Evolutionary conservation across 2,329 filamentous ascomycete genomes (phyloP).

Genomic region (Anthostomella pinea): DNA sequence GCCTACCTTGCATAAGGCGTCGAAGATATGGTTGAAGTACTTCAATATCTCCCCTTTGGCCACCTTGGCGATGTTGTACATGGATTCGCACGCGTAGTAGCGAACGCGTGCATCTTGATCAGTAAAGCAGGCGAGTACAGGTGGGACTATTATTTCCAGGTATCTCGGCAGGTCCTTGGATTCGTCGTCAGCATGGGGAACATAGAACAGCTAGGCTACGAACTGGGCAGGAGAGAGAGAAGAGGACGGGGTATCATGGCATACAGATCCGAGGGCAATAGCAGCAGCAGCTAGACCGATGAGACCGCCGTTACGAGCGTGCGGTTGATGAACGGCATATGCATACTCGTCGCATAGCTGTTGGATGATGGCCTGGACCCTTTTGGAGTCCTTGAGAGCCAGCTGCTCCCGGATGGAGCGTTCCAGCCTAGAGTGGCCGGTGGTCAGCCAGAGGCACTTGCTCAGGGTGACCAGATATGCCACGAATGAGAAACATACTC

Average conservation of each 20-base stretch:
- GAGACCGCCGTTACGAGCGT: slow-evolving; percentile 92
- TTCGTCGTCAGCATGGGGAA: slow-evolving; percentile 14
- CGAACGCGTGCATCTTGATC: slow-evolving; percentile 96
- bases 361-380: slow-evolving; percentile 83
- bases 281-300: slow-evolving; percentile 94
- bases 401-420: slow-evolving; percentile 83
- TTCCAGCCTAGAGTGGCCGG: slow-evolving; percentile 64
- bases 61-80: slow-evolving; percentile 99
- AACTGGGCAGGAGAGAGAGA: slow-evolving; percentile 3
- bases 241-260: slow-evolving; percentile 30
- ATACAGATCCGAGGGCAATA: slow-evolving; percentile 87
- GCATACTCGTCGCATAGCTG: slow-evolving; percentile 98
- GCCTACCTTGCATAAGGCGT: slow-evolving; percentile 88
- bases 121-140: slow-evolving; percentile 93
- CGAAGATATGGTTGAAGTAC: slow-evolving; percentile 98
- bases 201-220: no score
- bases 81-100: slow-evolving; percentile 98
- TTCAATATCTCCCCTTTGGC: slow-evolving; percentile 95
- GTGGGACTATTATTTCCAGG: slow-evolving; percentile 89
- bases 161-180: slow-evolving; percentile 83
- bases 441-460: slow-evolving; percentile 1
- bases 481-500: slow-evolving; percentile 75
- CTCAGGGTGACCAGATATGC: neutral
- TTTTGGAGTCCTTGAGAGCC: slow-evolving; percentile 70
- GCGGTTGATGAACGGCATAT: slow-evolving; percentile 93